These are phyloP conservation scores for Vishniacozyma victoriae DNA, from an alignment of 768 basidiomycete species.

Conservation along the genomic window DNA sequence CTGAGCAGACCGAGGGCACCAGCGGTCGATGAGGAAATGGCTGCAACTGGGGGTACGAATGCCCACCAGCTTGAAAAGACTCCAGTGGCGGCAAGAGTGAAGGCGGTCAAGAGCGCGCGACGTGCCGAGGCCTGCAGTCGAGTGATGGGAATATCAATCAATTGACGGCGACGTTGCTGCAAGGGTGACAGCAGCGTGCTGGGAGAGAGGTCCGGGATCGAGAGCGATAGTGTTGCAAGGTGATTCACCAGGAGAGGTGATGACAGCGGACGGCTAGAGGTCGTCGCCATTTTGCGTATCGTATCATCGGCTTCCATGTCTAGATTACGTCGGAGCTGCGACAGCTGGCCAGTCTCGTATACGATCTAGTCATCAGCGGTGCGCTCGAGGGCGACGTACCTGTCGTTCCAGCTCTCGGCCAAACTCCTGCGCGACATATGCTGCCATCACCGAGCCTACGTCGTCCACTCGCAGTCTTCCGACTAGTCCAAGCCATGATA, in stretches of 20 bases:
- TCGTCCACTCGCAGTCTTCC: conserved; percentile 29
- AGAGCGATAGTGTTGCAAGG: conserved; percentile 29
- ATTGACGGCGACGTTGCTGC: conserved; percentile 24
- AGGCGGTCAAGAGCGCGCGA: conserved; percentile 17
- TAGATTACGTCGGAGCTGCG: conserved; percentile 25
- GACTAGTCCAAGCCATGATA: conserved; percentile 29
- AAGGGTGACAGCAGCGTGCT: conserved; percentile 30
- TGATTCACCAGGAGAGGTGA: conserved; percentile 43
- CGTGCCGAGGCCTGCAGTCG: conserved; percentile 30
- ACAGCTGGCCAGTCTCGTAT: conserved; percentile 39
- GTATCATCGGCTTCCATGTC: conserved; percentile 13
- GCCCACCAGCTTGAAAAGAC: conserved; percentile 27
- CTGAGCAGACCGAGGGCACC: conserved; percentile 26
- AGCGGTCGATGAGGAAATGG: conserved; percentile 21
- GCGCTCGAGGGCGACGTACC: conserved; percentile 11
- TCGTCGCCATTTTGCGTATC: conserved; percentile 17
- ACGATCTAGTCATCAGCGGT: conserved; percentile 21
- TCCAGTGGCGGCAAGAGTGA: conserved; percentile 13
- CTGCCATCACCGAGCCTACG: conserved; percentile 26
- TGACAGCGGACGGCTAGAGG: conserved; percentile 24
- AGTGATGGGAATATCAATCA: conserved; percentile 19
- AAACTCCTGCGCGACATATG: conserved; percentile 20
- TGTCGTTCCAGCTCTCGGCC: conserved; percentile 25
- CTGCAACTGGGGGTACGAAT: conserved; percentile 24
- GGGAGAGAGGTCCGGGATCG: conserved; percentile 20